These are phyloP conservation scores for Meripilus lineatus DNA, from an alignment of 1,284 basidiomycete species.

Conservation along the genomic window DNA sequence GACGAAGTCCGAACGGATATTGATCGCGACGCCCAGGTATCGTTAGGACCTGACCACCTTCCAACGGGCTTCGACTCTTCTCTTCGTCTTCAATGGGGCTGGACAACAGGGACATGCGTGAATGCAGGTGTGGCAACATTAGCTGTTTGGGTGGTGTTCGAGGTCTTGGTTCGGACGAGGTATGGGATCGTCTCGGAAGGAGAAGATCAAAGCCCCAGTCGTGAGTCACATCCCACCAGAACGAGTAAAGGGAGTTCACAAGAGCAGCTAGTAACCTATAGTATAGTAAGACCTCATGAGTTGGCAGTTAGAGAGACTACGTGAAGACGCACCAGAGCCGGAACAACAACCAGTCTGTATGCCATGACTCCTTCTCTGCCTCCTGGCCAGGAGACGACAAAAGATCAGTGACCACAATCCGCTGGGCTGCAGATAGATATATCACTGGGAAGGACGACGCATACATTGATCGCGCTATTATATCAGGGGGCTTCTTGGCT, in stretches of 20 bases:
- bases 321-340: background rate
- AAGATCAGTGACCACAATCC: constrained; percentile 57
- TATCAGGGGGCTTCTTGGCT: constrained; percentile 75
- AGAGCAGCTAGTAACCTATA: constrained; percentile 79
- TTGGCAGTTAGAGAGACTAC: constrained; percentile 6
- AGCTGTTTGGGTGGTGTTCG: constrained; percentile 35
- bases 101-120: constrained; percentile 19
- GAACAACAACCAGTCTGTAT: constrained; percentile 71
- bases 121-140: constrained; percentile 42
- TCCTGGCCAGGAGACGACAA: constrained; percentile 43
- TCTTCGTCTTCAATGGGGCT: constrained; percentile 7
- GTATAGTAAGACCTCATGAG: background rate
- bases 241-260: constrained; percentile 92
- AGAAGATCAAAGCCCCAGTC: constrained; percentile 94
- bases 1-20: constrained; percentile 69
- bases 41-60: background rate
- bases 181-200: constrained; percentile 29
- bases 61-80: constrained; percentile 25
- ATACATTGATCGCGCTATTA: constrained; percentile 97
- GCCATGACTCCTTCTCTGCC: constrained; percentile 52
- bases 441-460: constrained; percentile 98
- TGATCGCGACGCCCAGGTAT: constrained; percentile 6
- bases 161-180: constrained; percentile 17
- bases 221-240: constrained; percentile 99
- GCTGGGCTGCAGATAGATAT: constrained; percentile 84